Conservation (phyloP, 2,329 filamentous ascomycete species). For the Pyricularia grisea region DNA sequence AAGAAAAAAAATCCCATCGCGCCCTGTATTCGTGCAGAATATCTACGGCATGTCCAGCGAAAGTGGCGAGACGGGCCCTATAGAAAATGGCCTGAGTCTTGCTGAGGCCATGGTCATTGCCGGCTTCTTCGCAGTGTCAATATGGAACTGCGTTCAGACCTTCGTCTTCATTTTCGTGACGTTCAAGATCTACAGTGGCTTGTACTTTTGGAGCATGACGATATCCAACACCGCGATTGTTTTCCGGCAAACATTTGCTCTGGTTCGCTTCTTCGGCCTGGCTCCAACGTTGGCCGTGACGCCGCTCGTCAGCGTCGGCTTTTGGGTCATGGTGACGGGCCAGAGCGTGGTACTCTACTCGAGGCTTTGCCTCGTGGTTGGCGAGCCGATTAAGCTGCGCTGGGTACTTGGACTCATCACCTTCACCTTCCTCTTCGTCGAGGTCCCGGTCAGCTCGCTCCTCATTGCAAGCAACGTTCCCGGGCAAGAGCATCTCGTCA, state of each 20-base stretch:
- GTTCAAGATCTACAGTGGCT: background rate
- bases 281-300: slow-evolving; percentile 9
- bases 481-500: slow-evolving; percentile 22
- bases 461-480: slow-evolving; percentile 28
- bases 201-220: slow-evolving; percentile 2
- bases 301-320: slow-evolving; percentile 34
- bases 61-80: background rate
- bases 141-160: slow-evolving; percentile 1
- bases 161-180: background rate
- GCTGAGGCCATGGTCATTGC: slow-evolving; percentile 3
- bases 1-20: background rate
- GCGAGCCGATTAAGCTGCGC: slow-evolving; percentile 31
- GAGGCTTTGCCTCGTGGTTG: slow-evolving; percentile 41
- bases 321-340: slow-evolving; percentile 44
- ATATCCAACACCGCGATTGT: background rate
- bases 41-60: background rate
- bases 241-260: background rate
- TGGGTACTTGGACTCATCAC: slow-evolving; percentile 41
- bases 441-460: slow-evolving; percentile 38
- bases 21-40: background rate
- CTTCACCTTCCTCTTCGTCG: slow-evolving; percentile 31
- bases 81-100: background rate
- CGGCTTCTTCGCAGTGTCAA: background rate
- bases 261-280: slow-evolving; percentile 4
- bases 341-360: slow-evolving; percentile 47